Evolutionary conservation across 768 basidiomycete genomes (phyloP).

Genomic region (Cystoderma amianthinum): DNA sequence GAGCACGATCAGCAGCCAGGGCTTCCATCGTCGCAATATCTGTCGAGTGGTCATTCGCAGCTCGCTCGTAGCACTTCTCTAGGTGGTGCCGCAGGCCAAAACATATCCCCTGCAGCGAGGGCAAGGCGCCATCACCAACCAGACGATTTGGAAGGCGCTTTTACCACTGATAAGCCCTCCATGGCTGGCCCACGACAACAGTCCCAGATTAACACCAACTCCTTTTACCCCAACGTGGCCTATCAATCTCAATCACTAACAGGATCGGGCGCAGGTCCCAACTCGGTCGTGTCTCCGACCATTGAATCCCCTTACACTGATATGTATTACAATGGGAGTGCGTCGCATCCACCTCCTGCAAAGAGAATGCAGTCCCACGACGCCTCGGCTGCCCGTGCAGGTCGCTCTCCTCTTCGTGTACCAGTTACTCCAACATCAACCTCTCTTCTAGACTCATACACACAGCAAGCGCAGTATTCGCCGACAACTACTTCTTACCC

Average conservation of each 20-base stretch:
- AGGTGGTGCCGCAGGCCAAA: constrained; percentile 35
- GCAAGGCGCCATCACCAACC: constrained; percentile 60
- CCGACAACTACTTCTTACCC: constrained; percentile 48
- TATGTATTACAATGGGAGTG: constrained; percentile 53
- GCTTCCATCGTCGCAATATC: constrained; percentile 39
- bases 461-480: constrained; percentile 63
- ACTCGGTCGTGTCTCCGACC: constrained; percentile 26
- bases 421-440: constrained; percentile 38
- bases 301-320: constrained; percentile 45
- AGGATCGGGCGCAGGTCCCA: constrained; percentile 23
- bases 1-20: constrained; percentile 52
- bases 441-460: constrained; percentile 63
- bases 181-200: constrained; percentile 30
- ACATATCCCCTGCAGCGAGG: constrained; percentile 32
- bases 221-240: constrained; percentile 52
- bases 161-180: constrained; percentile 28
- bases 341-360: constrained; percentile 29
- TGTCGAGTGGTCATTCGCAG: constrained; percentile 42
- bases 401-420: constrained; percentile 59
- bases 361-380: constrained; percentile 55
- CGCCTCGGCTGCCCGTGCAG: constrained; percentile 32
- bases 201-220: constrained; percentile 31
- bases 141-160: constrained; percentile 58
- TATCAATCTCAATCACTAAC: constrained; percentile 49
- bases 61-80: constrained; percentile 66